phyloP scores from a whole-genome alignment of 2,329 filamentous ascomycete genomes.

The Alternaria hordeiaustralica region DNA sequence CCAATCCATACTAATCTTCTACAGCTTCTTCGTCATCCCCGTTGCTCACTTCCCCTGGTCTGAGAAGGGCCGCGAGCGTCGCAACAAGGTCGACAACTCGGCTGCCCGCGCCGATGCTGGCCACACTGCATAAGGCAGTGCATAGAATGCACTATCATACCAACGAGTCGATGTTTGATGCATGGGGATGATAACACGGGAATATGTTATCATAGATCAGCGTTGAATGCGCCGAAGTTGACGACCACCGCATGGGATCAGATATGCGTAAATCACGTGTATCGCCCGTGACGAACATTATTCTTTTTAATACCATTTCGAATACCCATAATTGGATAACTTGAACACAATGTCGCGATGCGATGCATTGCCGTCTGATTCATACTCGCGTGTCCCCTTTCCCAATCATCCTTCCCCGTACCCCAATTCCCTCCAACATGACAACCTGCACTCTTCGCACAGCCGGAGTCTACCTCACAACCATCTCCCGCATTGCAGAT shows the following conservation, averaged over 20 bases:
- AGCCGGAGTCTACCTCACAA: not conserved
- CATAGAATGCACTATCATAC: not conserved
- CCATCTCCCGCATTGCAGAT: not conserved
- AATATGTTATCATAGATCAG: not conserved
- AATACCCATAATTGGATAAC: constrained; percentile 6
- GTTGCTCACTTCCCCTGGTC: constrained; percentile 97
- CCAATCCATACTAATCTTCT: constrained; percentile 11
- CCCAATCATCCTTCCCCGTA: not conserved
- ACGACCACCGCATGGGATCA: not conserved
- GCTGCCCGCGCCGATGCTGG: constrained; percentile 21
- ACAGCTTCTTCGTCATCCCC: constrained; percentile 89
- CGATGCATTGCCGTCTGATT: not conserved
- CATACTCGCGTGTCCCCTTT: not conserved
- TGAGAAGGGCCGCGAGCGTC: constrained; percentile 49
- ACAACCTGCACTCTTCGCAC: not conserved
- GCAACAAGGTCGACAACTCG: constrained; percentile 51
- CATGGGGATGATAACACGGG: not conserved
- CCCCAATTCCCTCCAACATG: not conserved
- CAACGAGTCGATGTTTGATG: not conserved
- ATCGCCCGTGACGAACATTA: not conserved
- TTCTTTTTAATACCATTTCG: constrained; percentile 9
- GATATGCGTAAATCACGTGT: not conserved
- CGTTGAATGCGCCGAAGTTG: not conserved
- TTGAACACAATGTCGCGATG: not conserved
- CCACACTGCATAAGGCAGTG: constrained; percentile 4